These are phyloP conservation scores for Vitis hybrid DNA, from an alignment of 177 flowering plant genomes.

Conservation along the genomic window DNA sequence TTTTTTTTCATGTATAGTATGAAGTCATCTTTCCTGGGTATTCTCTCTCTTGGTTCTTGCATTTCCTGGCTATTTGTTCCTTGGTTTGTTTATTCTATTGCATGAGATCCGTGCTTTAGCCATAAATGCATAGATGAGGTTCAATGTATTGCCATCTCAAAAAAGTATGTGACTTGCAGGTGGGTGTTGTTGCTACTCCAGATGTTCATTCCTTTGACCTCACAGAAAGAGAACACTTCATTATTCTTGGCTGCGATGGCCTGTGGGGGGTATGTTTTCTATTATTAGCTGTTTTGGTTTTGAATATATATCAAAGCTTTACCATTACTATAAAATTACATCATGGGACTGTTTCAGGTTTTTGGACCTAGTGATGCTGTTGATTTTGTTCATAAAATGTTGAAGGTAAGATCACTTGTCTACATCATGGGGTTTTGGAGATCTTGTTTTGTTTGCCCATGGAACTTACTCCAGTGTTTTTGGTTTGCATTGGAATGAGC, in stretches of 20 bases:
- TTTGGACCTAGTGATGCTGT: slow-evolving; percentile 93
- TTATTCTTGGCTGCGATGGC: slow-evolving; percentile 98
- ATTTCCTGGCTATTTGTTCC: background rate
- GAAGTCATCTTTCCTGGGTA: too few relatives aligned
- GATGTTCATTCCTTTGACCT: slow-evolving; percentile 86
- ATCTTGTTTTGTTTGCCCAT: background rate
- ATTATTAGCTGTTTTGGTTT: background rate
- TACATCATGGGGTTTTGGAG: background rate
- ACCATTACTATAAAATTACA: too few relatives aligned
- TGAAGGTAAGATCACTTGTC: slow-evolving; percentile 50
- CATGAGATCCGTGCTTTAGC: background rate
- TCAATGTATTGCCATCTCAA: slow-evolving; percentile 7
- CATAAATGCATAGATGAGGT: background rate
- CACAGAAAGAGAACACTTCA: slow-evolving; percentile 79
- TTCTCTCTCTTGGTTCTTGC: background rate
- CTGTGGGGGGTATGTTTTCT: slow-evolving; percentile 81
- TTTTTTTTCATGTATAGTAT: too few relatives aligned
- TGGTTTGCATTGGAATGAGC: too few relatives aligned
- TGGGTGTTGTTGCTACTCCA: slow-evolving; percentile 82
- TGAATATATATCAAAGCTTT: background rate
- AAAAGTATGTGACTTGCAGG: slow-evolving; percentile 42
- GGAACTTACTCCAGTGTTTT: background rate
- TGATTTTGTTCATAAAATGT: slow-evolving; percentile 67
- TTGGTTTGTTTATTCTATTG: background rate
- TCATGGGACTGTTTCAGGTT: slow-evolving; percentile 44